Evolutionary conservation across 768 basidiomycete species (phyloP), one percentile per base, ranked within the genome.

Genomic region (Rubroboletus pulcherrimus): DNA sequence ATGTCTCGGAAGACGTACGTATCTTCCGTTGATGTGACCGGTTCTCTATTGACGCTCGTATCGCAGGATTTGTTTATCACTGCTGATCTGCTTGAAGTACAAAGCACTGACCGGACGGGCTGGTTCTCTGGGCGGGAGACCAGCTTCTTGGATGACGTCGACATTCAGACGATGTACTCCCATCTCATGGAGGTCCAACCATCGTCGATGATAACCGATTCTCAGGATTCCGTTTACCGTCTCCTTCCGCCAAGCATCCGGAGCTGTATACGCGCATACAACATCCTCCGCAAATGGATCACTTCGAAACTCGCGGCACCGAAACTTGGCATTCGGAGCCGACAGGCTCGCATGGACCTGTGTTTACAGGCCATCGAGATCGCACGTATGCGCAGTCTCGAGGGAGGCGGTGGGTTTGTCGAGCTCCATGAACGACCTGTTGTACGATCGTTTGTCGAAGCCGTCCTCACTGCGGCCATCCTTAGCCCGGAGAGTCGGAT

Each of bases 391-490:
- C 79, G 87, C 41, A 84, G 76, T 61, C 70, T 78, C 26, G 83
- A 82, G 37, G 66, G 70, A 5, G 71, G 48, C 34, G 61, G 51
- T 26, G 54, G 69, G n/a, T 59, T 73, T 14, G 60, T 63, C 15
- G 74, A 78, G 11, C 63, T 77, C 19, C 70, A 74, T n/a, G 81
- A 86, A 41, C 79, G 81, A 46, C 82, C 87, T 0, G 85, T 84
- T 55, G 77, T 86, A 9, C 81, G 89, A 12, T 92, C 91, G 0
- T 93, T 92, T 62, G 89, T 88, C 21, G 91, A 93, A 68, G 81
- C 87, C 0, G 82, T 88, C 30, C 69, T 89, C 10, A 82, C 82
- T 0, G 86, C 89, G n/a, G 89, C 90, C 3, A 71, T 92, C 17
- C 68, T 91, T 31, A 90, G 89, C 58, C 77, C 85, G 12, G 91